Percentiles rank a stretch among this genome's conserved stretches.
Evolutionary conservation across 768 basidiomycete genomes (phyloP).

Genomic region (Tulasnella sp.): DNA sequence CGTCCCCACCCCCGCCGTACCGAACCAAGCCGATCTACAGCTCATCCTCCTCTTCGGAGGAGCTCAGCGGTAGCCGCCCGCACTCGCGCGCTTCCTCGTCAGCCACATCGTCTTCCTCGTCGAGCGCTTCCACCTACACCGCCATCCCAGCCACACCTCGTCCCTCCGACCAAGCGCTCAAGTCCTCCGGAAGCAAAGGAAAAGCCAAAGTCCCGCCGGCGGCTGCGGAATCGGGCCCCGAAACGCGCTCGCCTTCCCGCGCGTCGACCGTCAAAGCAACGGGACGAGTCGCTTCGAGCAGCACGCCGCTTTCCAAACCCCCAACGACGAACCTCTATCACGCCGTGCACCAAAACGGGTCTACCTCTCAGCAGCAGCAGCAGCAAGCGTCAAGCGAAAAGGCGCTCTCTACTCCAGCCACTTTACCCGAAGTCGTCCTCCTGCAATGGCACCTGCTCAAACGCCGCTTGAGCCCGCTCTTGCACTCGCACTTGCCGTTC

Average conservation of each 20-base stretch:
- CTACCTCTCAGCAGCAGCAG: conserved; percentile 23
- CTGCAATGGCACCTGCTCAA: conserved; percentile 20
- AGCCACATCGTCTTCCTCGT: conserved; percentile 28
- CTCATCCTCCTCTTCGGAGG: not conserved
- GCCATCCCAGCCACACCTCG: conserved; percentile 44
- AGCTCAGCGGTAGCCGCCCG: not conserved
- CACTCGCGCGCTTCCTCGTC: not conserved
- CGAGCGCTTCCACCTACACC: conserved; percentile 58
- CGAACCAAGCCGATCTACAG: not conserved
- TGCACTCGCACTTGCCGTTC: conserved; percentile 35
- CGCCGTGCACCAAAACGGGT: conserved; percentile 16
- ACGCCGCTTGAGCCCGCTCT: conserved; percentile 25
- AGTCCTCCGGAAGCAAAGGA: conserved; percentile 21
- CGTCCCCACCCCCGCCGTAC: not conserved
- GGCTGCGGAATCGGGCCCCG: not conserved
- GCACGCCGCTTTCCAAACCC: not conserved
- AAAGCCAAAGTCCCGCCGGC: conserved; percentile 12
- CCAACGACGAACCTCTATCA: conserved; percentile 5
- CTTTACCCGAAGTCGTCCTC: conserved; percentile 14
- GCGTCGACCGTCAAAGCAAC: conserved; percentile 4
- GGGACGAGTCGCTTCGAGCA: not conserved
- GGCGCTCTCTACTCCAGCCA: conserved; percentile 16
- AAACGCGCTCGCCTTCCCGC: not conserved
- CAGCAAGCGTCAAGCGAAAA: too few species aligned
- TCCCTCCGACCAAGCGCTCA: conserved; percentile 18